Conservation (phyloP, 257 asterid genomes). For the Asclepias syriaca region DNA sequence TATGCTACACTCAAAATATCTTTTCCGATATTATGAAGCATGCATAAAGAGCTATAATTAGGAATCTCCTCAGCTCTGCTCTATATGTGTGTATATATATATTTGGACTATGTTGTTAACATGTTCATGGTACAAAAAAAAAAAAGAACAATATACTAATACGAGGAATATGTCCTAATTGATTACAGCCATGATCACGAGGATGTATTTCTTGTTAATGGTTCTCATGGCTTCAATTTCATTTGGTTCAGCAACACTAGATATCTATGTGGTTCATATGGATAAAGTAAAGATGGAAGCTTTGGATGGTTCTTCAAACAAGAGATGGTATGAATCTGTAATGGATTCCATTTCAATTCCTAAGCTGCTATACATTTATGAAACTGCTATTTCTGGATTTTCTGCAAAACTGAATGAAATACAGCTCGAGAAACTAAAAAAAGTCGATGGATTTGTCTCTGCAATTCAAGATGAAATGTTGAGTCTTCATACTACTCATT, state of each 20-base stretch:
- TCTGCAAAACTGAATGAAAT: conserved; percentile 47
- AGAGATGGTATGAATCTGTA: conserved; percentile 51
- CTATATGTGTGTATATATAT: conserved; percentile 7
- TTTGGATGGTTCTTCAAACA: conserved; percentile 30
- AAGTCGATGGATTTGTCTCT: conserved; percentile 48
- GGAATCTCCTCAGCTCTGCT: background rate
- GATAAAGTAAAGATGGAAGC: conserved; percentile 41
- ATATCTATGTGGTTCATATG: conserved; percentile 60
- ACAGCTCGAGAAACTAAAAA: conserved; percentile 38
- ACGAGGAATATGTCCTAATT: background rate
- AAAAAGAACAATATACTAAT: background rate
- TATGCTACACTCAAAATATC: no score
- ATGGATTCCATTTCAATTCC: conserved; percentile 35
- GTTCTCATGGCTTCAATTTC: conserved; percentile 20
- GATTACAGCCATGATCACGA: conserved; percentile 22
- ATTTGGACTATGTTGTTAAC: conserved; percentile 1
- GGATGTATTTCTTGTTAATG: conserved; percentile 25
- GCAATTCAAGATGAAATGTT: conserved; percentile 46
- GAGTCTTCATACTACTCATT: conserved; percentile 58
- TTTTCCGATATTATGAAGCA: background rate
- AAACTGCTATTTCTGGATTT: conserved; percentile 51
- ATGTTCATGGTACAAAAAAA: background rate
- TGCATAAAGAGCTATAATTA: background rate
- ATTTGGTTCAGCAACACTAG: conserved; percentile 26
- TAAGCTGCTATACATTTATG: conserved; percentile 50